A percentile compares a stretch with the other conserved stretches of the same genome.
These are phyloP conservation scores for Suhomyces coccinellae DNA, from an alignment of 1,139 yeast species.

Conservation along the genomic window DNA sequence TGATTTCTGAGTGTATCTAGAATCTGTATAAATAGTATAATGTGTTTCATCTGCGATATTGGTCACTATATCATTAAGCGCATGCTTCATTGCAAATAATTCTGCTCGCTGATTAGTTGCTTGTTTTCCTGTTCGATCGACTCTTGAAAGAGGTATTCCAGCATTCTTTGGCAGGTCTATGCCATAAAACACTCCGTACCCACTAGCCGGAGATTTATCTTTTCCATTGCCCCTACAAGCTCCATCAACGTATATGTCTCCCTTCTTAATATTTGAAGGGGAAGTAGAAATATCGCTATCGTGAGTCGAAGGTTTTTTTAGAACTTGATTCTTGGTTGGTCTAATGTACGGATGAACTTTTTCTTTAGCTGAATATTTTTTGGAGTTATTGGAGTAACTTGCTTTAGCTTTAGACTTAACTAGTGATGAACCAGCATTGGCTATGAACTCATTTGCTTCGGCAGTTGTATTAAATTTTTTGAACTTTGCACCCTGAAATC, in stretches of 20 bases:
- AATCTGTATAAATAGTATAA: slow-evolving; percentile 53
- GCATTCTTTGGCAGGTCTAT: slow-evolving; percentile 52
- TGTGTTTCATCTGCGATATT: slow-evolving; percentile 20
- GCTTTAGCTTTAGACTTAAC: no score
- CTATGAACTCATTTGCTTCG: slow-evolving; percentile 45
- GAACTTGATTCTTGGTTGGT: neutral
- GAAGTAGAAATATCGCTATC: neutral
- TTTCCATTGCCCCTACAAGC: slow-evolving; percentile 60
- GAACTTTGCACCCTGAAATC: slow-evolving; percentile 53
- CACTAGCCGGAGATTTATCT: slow-evolving; percentile 46
- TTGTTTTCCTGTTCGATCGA: slow-evolving; percentile 19
- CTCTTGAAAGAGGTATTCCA: slow-evolving; percentile 47
- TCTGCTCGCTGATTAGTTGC: slow-evolving; percentile 88
- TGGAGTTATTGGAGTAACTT: no score
- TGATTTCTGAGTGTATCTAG: slow-evolving; percentile 52
- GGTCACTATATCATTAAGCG: slow-evolving; percentile 42
- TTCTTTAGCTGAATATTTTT: no score
- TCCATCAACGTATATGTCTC: slow-evolving; percentile 63
- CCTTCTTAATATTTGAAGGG: neutral
- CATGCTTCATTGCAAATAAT: slow-evolving; percentile 61
- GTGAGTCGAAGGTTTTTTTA: neutral
- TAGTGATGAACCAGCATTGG: neutral
- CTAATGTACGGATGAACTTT: neutral
- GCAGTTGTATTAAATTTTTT: slow-evolving; percentile 49
- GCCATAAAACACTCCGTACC: slow-evolving; percentile 77